These are phyloP conservation scores for Monarda citriodora DNA, from an alignment of 305 asterid genomes.

Conservation along the genomic window DNA sequence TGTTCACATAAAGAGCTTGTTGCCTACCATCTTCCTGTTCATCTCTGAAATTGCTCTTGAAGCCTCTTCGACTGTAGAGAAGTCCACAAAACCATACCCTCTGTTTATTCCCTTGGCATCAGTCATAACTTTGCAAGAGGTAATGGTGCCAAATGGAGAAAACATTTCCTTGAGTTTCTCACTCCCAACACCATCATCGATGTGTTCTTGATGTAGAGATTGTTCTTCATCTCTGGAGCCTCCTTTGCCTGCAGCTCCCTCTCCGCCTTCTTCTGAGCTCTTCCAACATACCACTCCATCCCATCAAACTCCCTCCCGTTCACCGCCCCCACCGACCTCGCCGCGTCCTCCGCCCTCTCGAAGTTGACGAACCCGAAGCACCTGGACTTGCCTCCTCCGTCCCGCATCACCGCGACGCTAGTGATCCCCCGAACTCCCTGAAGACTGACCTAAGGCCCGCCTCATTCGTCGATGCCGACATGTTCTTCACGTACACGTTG, in stretches of 20 bases:
- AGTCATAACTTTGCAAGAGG: slow-evolving; percentile 96
- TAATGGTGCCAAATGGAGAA: slow-evolving; percentile 72
- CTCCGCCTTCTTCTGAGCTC: slow-evolving; percentile 91
- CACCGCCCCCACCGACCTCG: slow-evolving; percentile 72
- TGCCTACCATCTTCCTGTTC: slow-evolving; percentile 65
- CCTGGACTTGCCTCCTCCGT: slow-evolving; percentile 80
- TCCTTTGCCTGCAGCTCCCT: slow-evolving; percentile 74
- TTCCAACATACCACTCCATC: slow-evolving; percentile 88
- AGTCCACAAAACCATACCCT: slow-evolving; percentile 94
- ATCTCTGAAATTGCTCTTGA: slow-evolving; percentile 65
- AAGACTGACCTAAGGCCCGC: slow-evolving; percentile 67
- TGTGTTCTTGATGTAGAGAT: slow-evolving; percentile 76
- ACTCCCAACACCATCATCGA: slow-evolving; percentile 74
- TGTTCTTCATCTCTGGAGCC: slow-evolving; percentile 63
- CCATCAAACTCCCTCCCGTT: slow-evolving; percentile 62
- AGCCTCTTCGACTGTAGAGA: slow-evolving; percentile 81
- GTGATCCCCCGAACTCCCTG: slow-evolving; percentile 70
- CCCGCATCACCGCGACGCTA: slow-evolving; percentile 83
- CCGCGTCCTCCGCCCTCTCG: slow-evolving; percentile 88
- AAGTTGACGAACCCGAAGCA: slow-evolving; percentile 96
- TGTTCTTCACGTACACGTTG: slow-evolving; percentile 91
- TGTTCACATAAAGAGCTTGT: slow-evolving; percentile 69
- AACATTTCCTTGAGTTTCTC: slow-evolving; percentile 82
- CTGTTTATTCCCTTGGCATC: slow-evolving; percentile 82
- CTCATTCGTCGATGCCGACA: slow-evolving; percentile 69